Evolutionary conservation across 352 stramenopile genomes (phyloP).

Genomic region (Pythium aphanidermatum): DNA sequence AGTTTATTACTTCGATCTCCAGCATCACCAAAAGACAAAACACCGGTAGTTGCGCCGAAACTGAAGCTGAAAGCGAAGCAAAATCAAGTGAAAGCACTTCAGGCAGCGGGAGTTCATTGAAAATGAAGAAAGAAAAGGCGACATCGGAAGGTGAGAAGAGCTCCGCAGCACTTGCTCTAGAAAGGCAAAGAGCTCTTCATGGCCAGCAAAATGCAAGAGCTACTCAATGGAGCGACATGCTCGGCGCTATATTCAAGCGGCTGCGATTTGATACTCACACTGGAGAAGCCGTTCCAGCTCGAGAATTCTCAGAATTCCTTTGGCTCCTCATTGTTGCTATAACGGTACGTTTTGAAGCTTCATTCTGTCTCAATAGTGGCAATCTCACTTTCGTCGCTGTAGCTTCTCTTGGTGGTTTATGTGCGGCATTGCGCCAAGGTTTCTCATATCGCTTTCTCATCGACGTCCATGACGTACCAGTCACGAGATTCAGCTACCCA

Average conservation of each 20-base stretch:
- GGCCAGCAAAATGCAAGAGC: neutral
- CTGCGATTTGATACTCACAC: neutral
- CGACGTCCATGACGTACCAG: constrained; percentile 69
- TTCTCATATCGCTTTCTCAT: constrained; percentile 71
- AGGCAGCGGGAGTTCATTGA: neutral
- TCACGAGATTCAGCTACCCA: constrained; percentile 44
- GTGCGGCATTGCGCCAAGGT: constrained; percentile 53
- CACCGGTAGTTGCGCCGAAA: neutral
- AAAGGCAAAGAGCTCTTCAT: neutral
- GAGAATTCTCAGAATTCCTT: neutral
- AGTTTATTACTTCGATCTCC: constrained; percentile 30
- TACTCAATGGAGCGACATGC: constrained; percentile 1
- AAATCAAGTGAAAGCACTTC: neutral
- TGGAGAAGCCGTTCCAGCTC: too few relatives aligned
- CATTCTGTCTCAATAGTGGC: neutral
- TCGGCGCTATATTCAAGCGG: neutral
- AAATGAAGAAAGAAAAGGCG: constrained; percentile 1
- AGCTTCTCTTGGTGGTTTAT: constrained; percentile 69
- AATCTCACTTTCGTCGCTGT: constrained; percentile 6
- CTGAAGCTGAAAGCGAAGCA: neutral
- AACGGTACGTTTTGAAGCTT: constrained; percentile 37
- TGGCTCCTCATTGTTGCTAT: constrained; percentile 50
- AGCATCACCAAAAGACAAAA: constrained; percentile 6
- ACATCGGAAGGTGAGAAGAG: neutral
- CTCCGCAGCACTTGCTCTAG: neutral